Conservation (phyloP, 2,329 filamentous ascomycete species). For the Uncinocarpus reesii region DNA sequence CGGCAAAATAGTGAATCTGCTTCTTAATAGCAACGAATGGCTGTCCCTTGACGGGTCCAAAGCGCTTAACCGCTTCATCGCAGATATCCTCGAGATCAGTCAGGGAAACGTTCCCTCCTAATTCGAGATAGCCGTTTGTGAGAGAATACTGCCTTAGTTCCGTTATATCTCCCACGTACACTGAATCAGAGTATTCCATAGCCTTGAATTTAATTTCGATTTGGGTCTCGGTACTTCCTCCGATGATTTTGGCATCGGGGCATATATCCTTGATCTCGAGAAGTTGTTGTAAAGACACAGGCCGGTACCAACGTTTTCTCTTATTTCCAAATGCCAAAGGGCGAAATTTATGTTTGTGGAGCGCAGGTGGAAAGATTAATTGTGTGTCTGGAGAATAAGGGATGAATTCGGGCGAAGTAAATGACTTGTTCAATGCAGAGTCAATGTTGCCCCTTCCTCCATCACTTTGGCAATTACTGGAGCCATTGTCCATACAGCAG, state of each 20-base stretch:
- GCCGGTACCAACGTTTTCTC: conserved; percentile 84
- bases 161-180: conserved; percentile 86
- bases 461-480: conserved; percentile 50
- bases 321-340: conserved; percentile 89
- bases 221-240: conserved; percentile 91
- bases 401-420: conserved; percentile 83
- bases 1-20: conserved; percentile 89
- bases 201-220: conserved; percentile 99
- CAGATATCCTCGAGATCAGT: conserved; percentile 86
- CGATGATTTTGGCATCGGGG: conserved; percentile 85
- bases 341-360: conserved; percentile 72
- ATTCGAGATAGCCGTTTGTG: conserved; percentile 70
- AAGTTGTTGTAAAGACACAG: conserved; percentile 74
- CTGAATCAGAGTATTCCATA: conserved; percentile 76
- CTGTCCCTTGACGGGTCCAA: conserved; percentile 60
- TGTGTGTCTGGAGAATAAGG: conserved; percentile 90
- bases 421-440: conserved; percentile 43
- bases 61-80: conserved; percentile 65
- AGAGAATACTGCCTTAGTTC: conserved; percentile 76
- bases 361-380: conserved; percentile 79
- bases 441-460: conserved; percentile 37
- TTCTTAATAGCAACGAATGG: conserved; percentile 87
- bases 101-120: conserved; percentile 84
- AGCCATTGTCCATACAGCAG: conserved; percentile 57
- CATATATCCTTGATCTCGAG: conserved; percentile 81